Evolutionary conservation across 148 eudicot genomes (phyloP).

Genomic region (Cornus controversa): DNA sequence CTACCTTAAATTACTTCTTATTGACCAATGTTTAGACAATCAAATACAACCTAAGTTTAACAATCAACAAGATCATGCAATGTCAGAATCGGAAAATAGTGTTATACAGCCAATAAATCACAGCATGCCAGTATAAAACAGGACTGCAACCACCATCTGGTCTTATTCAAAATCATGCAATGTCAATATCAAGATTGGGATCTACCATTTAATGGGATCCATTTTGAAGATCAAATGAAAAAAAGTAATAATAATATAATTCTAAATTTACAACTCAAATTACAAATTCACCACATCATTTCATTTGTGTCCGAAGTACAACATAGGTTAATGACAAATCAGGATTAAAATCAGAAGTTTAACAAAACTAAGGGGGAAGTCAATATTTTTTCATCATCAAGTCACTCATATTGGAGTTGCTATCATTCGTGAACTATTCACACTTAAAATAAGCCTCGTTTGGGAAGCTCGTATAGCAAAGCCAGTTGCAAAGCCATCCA

Average conservation of each 20-base stretch:
- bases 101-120: too few species aligned
- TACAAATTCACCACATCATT: not conserved
- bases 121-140: not conserved
- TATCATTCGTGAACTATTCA: not conserved
- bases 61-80: not conserved
- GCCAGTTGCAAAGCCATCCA: not conserved
- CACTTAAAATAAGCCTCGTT: not conserved
- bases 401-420: not conserved
- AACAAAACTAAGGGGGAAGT: not conserved
- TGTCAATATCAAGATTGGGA: not conserved
- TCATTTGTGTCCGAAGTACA: not conserved
- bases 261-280: not conserved
- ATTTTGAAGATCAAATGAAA: not conserved
- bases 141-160: not conserved
- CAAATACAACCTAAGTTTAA: not conserved
- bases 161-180: not conserved
- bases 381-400: not conserved
- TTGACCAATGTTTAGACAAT: not conserved
- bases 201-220: not conserved
- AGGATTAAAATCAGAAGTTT: not conserved
- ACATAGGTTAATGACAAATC: not conserved
- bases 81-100: not conserved
- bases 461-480: not conserved
- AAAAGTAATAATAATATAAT: not conserved
- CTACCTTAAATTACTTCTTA: not conserved